Percentiles rank a stretch among this genome's conserved stretches.
Evolutionary conservation across 805 yeast genomes (phyloP).

Genomic region (Wickerhamiella occidentalis): DNA sequence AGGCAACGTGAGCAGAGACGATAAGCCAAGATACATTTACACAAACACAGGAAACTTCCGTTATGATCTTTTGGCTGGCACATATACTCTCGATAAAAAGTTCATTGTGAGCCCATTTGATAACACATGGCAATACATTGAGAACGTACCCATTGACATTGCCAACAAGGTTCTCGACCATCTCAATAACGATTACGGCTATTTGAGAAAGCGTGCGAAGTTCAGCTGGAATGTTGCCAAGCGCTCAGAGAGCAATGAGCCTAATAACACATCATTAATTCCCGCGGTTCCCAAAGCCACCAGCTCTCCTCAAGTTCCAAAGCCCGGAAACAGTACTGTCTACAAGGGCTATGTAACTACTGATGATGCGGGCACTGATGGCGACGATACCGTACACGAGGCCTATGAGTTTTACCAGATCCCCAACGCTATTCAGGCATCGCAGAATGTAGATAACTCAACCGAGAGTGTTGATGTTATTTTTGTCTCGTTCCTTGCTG

Average conservation of each 20-base stretch:
- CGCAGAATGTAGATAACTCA: conserved; percentile 22
- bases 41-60: conserved; percentile 83
- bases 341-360: conserved; percentile 56
- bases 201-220: conserved; percentile 10
- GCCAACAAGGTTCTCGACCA: conserved; percentile 44
- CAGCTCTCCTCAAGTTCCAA: neutral
- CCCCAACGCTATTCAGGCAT: conserved; percentile 65
- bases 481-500: conserved; percentile 59
- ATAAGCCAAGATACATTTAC: conserved; percentile 39
- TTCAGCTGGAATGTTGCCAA: neutral
- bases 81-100: conserved; percentile 66
- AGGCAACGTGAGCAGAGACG: conserved; percentile 23
- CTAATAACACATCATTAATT: conserved; percentile 1
- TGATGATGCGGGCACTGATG: conserved; percentile 75
- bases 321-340: neutral
- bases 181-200: conserved; percentile 35
- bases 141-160: conserved; percentile 42
- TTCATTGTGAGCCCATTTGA: conserved; percentile 77
- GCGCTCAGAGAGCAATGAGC: neutral
- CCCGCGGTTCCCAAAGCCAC: conserved; percentile 6
- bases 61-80: conserved; percentile 75
- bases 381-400: conserved; percentile 65
- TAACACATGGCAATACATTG: conserved; percentile 62
- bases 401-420: conserved; percentile 44
- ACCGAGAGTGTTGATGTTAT: conserved; percentile 35